Evolutionary conservation across 371 early-diverging fungal genomes (phyloP).

Genomic region (Lichtheimia hyalospora): DNA sequence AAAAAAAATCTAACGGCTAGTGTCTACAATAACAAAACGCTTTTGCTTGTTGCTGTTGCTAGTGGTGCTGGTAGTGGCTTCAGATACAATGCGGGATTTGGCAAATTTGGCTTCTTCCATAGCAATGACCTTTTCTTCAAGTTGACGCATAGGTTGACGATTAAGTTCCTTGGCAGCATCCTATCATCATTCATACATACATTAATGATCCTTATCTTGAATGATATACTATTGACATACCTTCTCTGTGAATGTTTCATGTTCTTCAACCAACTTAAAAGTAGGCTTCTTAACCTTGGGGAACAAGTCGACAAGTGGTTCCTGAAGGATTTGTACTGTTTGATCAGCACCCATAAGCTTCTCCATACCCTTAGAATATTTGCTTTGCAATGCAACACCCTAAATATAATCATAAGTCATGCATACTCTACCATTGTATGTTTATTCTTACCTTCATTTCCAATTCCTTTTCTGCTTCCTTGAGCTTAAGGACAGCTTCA

Average conservation of each 20-base stretch:
- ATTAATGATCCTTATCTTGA: not conserved
- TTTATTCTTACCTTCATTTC: constrained; percentile 50
- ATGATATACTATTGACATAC: constrained; percentile 16
- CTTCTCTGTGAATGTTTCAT: constrained; percentile 62
- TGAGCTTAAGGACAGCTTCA: constrained; percentile 88
- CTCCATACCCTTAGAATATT: constrained; percentile 82
- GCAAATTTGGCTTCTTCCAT: constrained; percentile 39
- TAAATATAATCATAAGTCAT: constrained; percentile 11
- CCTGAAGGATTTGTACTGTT: constrained; percentile 32
- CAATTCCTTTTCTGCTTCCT: constrained; percentile 76
- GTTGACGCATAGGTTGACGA: constrained; percentile 71
- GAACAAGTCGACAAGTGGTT: constrained; percentile 63
- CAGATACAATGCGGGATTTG: constrained; percentile 2
- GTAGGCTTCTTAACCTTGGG: constrained; percentile 75
- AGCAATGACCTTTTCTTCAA: constrained; percentile 50
- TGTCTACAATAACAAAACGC: constrained; percentile 45
- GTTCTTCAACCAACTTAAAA: constrained; percentile 82
- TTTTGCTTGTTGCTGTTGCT: constrained; percentile 15
- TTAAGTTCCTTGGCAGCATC: constrained; percentile 83
- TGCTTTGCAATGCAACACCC: constrained; percentile 60
- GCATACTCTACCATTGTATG: not conserved
- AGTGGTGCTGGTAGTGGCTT: constrained; percentile 11
- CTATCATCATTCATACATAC: constrained; percentile 15
- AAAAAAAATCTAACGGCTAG: constrained; percentile 27
- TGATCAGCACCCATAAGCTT: constrained; percentile 69